phyloP scores from a whole-genome alignment of 257 asterid species.

The Echium plantagineum region DNA sequence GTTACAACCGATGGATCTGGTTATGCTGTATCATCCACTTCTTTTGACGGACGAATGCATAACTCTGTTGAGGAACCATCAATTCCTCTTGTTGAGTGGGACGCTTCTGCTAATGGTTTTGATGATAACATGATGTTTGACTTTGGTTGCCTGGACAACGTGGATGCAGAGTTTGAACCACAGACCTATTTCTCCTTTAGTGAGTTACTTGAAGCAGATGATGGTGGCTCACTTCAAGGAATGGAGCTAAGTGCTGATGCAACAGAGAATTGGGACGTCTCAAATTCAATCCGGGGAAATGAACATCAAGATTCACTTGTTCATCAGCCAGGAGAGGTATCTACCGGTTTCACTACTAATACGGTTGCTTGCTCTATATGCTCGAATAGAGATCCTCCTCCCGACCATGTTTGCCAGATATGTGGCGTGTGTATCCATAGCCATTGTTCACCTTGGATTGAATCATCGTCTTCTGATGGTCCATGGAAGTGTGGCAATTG shows the following conservation, averaged over 20 bases:
- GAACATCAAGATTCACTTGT: conserved; percentile 19
- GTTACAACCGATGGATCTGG: conserved; percentile 18
- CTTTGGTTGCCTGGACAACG: conserved; percentile 33
- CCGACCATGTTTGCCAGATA: conserved; percentile 41
- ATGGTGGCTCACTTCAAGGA: conserved; percentile 21
- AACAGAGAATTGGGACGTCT: conserved; percentile 18
- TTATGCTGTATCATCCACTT: conserved; percentile 18
- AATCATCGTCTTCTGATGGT: conserved; percentile 20
- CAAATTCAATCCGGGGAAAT: conserved; percentile 21
- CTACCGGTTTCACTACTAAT: conserved; percentile 17
- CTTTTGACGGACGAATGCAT: conserved; percentile 21
- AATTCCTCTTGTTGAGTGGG: conserved; percentile 28
- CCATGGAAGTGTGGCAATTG: conserved; percentile 80
- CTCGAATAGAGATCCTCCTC: conserved; percentile 33
- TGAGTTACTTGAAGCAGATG: conserved; percentile 56
- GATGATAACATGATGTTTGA: conserved; percentile 37
- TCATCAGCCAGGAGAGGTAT: conserved; percentile 22
- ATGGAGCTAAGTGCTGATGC: conserved; percentile 21
- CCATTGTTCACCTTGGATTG: conserved; percentile 71
- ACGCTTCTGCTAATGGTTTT: conserved; percentile 23
- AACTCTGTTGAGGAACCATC: conserved; percentile 31
- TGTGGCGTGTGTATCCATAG: conserved; percentile 58
- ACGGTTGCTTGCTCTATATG: conserved; percentile 36
- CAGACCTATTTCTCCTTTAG: conserved; percentile 85
- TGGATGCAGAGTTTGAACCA: conserved; percentile 74